Base-by-base conservation (phyloP, 2,329 filamentous ascomycete genomes). In the Penicillium paneum region DNA sequence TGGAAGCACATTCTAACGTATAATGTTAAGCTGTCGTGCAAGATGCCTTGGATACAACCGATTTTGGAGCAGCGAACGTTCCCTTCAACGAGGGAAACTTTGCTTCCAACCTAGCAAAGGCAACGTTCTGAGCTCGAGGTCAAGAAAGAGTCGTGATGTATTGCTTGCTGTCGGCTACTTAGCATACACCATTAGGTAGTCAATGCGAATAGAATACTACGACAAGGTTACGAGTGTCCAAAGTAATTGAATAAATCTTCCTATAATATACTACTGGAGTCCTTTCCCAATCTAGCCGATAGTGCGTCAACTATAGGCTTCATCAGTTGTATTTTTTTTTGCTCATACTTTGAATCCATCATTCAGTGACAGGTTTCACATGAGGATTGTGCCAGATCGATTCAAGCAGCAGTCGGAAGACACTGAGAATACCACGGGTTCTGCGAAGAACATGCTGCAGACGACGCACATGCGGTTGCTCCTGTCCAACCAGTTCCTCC, bases 71-170 rank as follows among this genome's bases (percentile, higher is more conserved):
- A 45, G 79, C 74, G 3, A 80, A 72, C 54, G 77, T 79, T 44
- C 76, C 77, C 5, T 80, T 81, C 54, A 76, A 76, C 57, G 74
- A 81, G 60, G 62, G 57, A 1, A 77, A 75, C n/a, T 80, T 79
- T 56, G 60, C 68, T n/a, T 71, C 47, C 3, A 81, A 81, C 59
- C 60, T 83, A 31, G 72, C 47, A 1, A 56, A 59, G 3, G 73
- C 73, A 31, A 72, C 66, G 7, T 75, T 71, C 49, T 76, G 56
- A 52, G 36, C 10, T 31, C 1, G 32, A 7, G 2, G 3, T 3
- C 28, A 31, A 15, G 10, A 19, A 10, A 5, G 2, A 31, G 26
- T 15, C n/a, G 4, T 19, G 5, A 15, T 13, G 28, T 19, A 31
- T 2, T 10, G 26, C 24, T 17, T 42, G 15, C 15, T 42, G 12